These are phyloP conservation scores for Ailanthus altissimus DNA, from an alignment of 345 rosid species.

Conservation along the genomic window DNA sequence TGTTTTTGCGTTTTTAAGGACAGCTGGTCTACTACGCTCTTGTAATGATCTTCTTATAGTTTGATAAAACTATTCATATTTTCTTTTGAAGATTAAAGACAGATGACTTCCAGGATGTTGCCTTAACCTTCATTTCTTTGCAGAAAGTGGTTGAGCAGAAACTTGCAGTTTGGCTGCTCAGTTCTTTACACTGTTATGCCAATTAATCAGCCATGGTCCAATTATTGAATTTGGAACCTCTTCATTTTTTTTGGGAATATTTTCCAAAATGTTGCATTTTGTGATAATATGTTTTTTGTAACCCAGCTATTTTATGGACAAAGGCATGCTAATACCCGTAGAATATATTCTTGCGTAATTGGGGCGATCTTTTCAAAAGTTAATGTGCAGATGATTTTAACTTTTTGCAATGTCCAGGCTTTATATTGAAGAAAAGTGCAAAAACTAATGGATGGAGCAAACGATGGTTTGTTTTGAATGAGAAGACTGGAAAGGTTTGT, in stretches of 20 bases:
- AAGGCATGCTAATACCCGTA: neutral
- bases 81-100: too few species aligned
- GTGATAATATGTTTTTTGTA: neutral
- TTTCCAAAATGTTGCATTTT: neutral
- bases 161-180: neutral
- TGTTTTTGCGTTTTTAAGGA: too few species aligned
- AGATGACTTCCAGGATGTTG: too few species aligned
- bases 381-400: neutral
- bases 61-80: too few species aligned
- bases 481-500: slow-evolving; percentile 89
- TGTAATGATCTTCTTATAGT: too few species aligned
- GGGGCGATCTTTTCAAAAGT: neutral
- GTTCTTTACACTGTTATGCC: neutral
- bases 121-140: neutral
- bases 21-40: too few species aligned
- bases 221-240: neutral
- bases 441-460: slow-evolving; percentile 89
- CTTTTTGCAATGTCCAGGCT: slow-evolving; percentile 52
- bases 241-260: neutral
- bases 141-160: too few species aligned
- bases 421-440: slow-evolving; percentile 80
- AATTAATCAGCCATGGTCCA: neutral
- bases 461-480: slow-evolving; percentile 96
- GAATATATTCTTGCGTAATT: slow-evolving; percentile 3
- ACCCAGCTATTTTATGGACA: neutral